Evolutionary conservation across 768 basidiomycete genomes (phyloP), one percentile per base, ranked within the genome.

Genomic region (Suillus luteus): DNA sequence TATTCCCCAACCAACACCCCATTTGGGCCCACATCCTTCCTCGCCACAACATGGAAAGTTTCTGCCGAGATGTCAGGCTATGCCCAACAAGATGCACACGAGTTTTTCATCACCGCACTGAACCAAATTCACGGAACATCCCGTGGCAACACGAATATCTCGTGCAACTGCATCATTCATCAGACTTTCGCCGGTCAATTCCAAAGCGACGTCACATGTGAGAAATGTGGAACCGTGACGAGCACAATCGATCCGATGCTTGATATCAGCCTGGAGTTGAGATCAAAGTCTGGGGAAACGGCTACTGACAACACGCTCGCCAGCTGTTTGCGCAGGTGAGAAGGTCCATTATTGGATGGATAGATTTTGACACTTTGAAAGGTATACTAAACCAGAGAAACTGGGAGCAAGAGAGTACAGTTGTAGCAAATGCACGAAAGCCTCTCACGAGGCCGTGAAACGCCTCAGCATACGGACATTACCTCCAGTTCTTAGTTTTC

Each of bases 81-180:
- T 71, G 87, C 93, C 0, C 96, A 99, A 73, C 96, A 96, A 71
- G 96, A 98, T 65, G 93, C 94, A 2, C 94, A 96, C 80, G 90
- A 93, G 74, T 91, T 88, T 72, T 92, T 93, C 74, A 92, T 93
- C 35, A 83, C 89, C 19, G 85, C 88, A 0, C 80, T 98, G 31
- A 95, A 96, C 70, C 91, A 94, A 67, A 91, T 97, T 12, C 96
- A 99, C 73, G 80, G 81, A 22, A 91, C 86, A 43, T 90, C 89
- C 12, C 82, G 89, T 44, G 87, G 91, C 1, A 86, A 86, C 61
- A 92, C 89, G 12, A 87, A 90, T 69, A 80, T 90, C 31, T 86
- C 87, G 24, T 96, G 95, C 74, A 92, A 90, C 66, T 99, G 96
- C 70, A 87, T 96, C 70, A 86, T 96, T 37, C 96, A 99, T 72